These are phyloP conservation scores for Fusarium staphyleae DNA, from an alignment of 2,329 filamentous ascomycete genomes.

Conservation along the genomic window DNA sequence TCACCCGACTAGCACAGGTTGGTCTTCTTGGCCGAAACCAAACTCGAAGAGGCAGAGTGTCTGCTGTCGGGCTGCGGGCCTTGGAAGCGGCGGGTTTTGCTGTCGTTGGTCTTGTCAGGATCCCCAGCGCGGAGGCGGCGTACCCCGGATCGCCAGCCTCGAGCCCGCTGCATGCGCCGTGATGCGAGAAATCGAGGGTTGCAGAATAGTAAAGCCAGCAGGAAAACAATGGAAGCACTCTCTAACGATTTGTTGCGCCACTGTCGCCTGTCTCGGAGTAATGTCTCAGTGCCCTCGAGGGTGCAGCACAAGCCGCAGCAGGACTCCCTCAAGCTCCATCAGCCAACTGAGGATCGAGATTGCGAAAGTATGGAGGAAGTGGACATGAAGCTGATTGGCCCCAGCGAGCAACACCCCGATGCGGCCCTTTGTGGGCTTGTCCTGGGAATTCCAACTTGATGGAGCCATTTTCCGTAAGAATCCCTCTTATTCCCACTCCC, in stretches of 20 bases:
- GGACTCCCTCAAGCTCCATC: conserved; percentile 5
- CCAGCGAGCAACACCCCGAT: conserved; percentile 20
- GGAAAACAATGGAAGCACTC: neutral
- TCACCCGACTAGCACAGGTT: conserved; percentile 19
- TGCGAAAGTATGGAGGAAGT: conserved; percentile 32
- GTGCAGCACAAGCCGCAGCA: too few species aligned
- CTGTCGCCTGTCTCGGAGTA: conserved; percentile 13
- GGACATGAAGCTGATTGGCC: conserved; percentile 30
- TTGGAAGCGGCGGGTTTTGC: conserved; percentile 15
- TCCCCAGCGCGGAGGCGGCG: conserved; percentile 27
- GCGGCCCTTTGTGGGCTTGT: conserved; percentile 21
- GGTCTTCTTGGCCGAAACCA: conserved; percentile 22
- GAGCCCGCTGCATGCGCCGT: conserved; percentile 33
- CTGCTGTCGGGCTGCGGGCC: conserved; percentile 23
- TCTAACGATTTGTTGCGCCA: conserved; percentile 10
- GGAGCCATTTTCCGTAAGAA: conserved; percentile 16
- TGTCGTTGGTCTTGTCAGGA: conserved; percentile 27
- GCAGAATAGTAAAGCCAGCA: conserved; percentile 17
- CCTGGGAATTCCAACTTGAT: conserved; percentile 27
- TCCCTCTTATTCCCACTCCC: conserved; percentile 11
- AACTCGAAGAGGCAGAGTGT: conserved; percentile 24
- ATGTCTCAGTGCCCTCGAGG: conserved; percentile 26
- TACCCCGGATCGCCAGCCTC: conserved; percentile 38
- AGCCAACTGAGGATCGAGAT: conserved; percentile 36
- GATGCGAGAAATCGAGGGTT: conserved; percentile 36